Evolutionary conservation across 192 early-diverging fungal genomes (phyloP).

Genomic region (Dissophora globulifera): DNA sequence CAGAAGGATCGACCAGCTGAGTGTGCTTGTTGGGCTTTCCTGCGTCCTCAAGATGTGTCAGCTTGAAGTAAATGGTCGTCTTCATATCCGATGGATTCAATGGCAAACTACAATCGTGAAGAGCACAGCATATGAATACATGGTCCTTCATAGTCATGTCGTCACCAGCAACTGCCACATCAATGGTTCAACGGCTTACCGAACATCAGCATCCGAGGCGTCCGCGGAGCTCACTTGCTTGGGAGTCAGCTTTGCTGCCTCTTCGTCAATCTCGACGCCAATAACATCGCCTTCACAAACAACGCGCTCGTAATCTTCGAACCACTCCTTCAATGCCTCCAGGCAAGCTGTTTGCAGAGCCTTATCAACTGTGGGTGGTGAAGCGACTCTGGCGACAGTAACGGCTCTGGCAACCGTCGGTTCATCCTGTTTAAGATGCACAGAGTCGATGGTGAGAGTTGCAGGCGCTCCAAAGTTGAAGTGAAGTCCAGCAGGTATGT

Average conservation of each 20-base stretch:
- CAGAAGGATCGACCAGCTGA: constrained; percentile 60
- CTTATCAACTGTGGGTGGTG: constrained; percentile 69
- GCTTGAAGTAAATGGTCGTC: constrained; percentile 51
- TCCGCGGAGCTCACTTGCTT: constrained; percentile 55
- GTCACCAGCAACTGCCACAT: background rate
- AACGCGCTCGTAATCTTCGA: constrained; percentile 69
- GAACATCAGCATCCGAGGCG: constrained; percentile 48
- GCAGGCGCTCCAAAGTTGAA: constrained; percentile 63
- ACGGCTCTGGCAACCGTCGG: constrained; percentile 68
- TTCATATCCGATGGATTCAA: constrained; percentile 18
- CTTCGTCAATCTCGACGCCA: constrained; percentile 70
- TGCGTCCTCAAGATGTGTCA: constrained; percentile 45
- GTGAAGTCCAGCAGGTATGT: constrained; percentile 64
- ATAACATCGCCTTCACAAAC: constrained; percentile 78
- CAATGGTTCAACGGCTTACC: constrained; percentile 36
- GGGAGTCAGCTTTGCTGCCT: constrained; percentile 56
- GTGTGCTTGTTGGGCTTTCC: constrained; percentile 37
- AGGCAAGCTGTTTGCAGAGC: constrained; percentile 65
- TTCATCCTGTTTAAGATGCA: constrained; percentile 40
- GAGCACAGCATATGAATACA: too few relatives aligned
- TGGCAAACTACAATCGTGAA: constrained; percentile 13
- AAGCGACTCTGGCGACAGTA: constrained; percentile 74
- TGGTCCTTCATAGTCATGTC: background rate
- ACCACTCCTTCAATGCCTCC: constrained; percentile 69
- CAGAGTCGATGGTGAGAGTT: constrained; percentile 30